Conservation (phyloP, 257 asterid species). For the Pogostemon cablin region DNA sequence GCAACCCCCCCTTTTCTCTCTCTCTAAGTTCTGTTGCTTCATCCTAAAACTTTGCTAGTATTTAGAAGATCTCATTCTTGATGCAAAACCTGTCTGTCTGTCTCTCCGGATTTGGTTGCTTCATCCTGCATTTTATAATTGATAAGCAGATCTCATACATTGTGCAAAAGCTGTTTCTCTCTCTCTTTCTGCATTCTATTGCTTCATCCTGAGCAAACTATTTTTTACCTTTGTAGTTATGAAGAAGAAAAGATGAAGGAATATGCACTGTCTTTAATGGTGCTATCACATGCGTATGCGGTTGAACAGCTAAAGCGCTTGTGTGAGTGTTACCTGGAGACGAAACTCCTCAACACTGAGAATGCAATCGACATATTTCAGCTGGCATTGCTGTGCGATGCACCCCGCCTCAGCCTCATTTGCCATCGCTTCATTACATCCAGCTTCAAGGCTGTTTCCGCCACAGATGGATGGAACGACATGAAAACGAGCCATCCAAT, state of each 20-base stretch:
- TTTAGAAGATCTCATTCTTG: too few species aligned
- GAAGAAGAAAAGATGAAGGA: constrained; percentile 71
- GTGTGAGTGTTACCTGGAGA: constrained; percentile 70
- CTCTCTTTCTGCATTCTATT: too few species aligned
- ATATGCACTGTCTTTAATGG: constrained; percentile 64
- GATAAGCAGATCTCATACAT: too few species aligned
- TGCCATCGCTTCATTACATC: constrained; percentile 65
- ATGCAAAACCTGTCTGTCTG: too few species aligned
- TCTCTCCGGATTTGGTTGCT: too few species aligned
- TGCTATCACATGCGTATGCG: constrained; percentile 69
- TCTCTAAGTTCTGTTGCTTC: too few species aligned
- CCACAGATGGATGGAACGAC: constrained; percentile 75
- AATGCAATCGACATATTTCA: constrained; percentile 75
- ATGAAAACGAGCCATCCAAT: constrained; percentile 88
- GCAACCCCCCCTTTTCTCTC: too few species aligned
- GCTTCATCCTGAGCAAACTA: too few species aligned
- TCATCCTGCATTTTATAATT: too few species aligned
- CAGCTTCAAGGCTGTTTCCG: constrained; percentile 63
- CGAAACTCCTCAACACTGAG: constrained; percentile 51
- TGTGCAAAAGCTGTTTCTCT: too few species aligned
- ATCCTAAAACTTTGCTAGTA: too few species aligned
- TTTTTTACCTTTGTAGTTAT: constrained; percentile 43
- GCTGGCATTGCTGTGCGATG: constrained; percentile 79
- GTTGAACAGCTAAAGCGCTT: constrained; percentile 62
- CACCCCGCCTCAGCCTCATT: constrained; percentile 76